A percentile compares a stretch with the other conserved stretches of the same genome.
Evolutionary conservation across 192 early-diverging fungal genomes (phyloP).

Genomic region (Coemansia sp.): DNA sequence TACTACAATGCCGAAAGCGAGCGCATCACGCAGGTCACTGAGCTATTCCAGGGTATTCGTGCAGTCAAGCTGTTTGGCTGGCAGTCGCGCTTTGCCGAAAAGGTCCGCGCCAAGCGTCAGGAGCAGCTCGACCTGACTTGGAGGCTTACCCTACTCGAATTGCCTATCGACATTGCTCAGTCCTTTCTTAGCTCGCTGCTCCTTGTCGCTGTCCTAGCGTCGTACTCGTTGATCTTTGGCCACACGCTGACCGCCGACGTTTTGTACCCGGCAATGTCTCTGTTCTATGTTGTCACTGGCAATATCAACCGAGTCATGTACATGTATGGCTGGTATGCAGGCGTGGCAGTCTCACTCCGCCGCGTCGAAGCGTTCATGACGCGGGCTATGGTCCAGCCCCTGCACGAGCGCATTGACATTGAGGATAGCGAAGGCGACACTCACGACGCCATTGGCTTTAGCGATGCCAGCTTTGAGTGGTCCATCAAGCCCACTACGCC

Average conservation of each 20-base stretch:
- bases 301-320: slow-evolving; percentile 51
- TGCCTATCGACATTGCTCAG: slow-evolving; percentile 53
- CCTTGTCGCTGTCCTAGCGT: slow-evolving; percentile 55
- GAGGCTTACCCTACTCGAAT: not conserved
- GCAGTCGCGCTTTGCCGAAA: slow-evolving; percentile 68
- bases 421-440: not conserved
- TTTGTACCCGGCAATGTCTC: slow-evolving; percentile 65
- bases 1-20: slow-evolving; percentile 60
- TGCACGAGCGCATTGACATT: slow-evolving; percentile 41
- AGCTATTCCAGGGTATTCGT: slow-evolving; percentile 79
- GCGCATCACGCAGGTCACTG: slow-evolving; percentile 71
- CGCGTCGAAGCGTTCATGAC: slow-evolving; percentile 76
- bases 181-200: slow-evolving; percentile 50
- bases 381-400: slow-evolving; percentile 67
- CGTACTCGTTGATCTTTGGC: slow-evolving; percentile 62
- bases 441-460: slow-evolving; percentile 33
- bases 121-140: slow-evolving; percentile 58
- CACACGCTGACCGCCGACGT: slow-evolving; percentile 59
- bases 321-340: slow-evolving; percentile 58
- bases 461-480: slow-evolving; percentile 49
- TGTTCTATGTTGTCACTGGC: slow-evolving; percentile 61
- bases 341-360: slow-evolving; percentile 62
- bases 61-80: slow-evolving; percentile 87
- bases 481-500: not conserved
- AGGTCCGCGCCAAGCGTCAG: slow-evolving; percentile 61